Evolutionary conservation across 257 asterid genomes (phyloP).

Genomic region (Plantago ovata): DNA sequence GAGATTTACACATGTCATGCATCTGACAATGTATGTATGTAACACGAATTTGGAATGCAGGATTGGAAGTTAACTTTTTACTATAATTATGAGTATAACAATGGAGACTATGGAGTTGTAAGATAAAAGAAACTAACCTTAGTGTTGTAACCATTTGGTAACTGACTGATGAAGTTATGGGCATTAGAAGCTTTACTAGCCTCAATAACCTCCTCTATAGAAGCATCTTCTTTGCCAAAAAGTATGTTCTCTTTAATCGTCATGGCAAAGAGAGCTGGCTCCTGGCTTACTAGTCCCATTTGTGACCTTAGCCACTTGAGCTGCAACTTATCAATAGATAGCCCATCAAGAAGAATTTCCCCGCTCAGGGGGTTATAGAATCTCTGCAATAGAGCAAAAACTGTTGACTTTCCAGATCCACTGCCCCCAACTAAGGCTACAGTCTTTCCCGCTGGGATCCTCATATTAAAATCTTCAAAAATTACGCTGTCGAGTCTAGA

Average conservation of each 20-base stretch:
- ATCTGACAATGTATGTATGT: too few relatives aligned
- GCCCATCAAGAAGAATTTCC: constrained; percentile 60
- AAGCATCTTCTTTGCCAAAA: constrained; percentile 76
- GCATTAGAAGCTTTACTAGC: constrained; percentile 88
- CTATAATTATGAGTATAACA: too few relatives aligned
- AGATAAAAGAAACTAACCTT: constrained; percentile 39
- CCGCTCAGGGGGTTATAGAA: constrained; percentile 78
- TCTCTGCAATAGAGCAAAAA: constrained; percentile 81
- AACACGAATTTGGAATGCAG: too few relatives aligned
- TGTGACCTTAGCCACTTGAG: constrained; percentile 82
- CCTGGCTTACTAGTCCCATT: constrained; percentile 96
- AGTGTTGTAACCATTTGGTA: constrained; percentile 80
- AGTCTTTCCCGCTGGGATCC: constrained; percentile 78
- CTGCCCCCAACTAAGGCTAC: constrained; percentile 94
- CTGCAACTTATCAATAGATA: constrained; percentile 52
- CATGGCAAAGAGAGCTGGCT: constrained; percentile 89
- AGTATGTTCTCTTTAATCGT: constrained; percentile 77
- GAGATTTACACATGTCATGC: too few relatives aligned
- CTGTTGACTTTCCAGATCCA: constrained; percentile 94
- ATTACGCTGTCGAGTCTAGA: constrained; percentile 73
- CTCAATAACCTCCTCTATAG: constrained; percentile 57
- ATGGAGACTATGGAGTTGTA: too few relatives aligned
- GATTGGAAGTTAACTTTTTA: too few relatives aligned
- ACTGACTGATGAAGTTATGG: constrained; percentile 67
- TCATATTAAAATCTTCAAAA: constrained; percentile 53